A percentile compares a stretch with the other conserved stretches of the same genome.
Conservation (phyloP, 495 filamentous ascomycete species). For the Neurospora tetraspora region DNA sequence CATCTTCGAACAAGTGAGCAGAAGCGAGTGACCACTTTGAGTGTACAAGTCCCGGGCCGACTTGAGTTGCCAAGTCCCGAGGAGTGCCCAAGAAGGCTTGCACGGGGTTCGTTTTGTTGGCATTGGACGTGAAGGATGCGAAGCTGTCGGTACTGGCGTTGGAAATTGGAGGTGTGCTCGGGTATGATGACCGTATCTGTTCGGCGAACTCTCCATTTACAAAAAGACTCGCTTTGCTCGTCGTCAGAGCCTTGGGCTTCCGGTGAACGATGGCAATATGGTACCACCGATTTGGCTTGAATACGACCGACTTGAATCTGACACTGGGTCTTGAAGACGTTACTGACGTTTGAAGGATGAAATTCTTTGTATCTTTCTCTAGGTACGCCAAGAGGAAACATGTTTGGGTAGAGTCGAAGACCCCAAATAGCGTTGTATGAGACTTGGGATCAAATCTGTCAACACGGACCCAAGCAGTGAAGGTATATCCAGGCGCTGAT, state of each 20-base stretch:
- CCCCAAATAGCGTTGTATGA: conserved; percentile 93
- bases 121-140: conserved; percentile 46
- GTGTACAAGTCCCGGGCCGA: conserved; percentile 64
- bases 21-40: conserved; percentile 84
- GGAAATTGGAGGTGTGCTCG: conserved; percentile 52
- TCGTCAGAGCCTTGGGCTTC: conserved; percentile 59
- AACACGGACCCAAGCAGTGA: conserved; percentile 78
- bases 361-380: conserved; percentile 87
- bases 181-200: conserved; percentile 82
- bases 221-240: conserved; percentile 79
- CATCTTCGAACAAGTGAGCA: conserved; percentile 79
- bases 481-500: conserved; percentile 71
- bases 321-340: conserved; percentile 79
- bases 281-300: conserved; percentile 74
- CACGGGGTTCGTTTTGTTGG: conserved; percentile 51
- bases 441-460: conserved; percentile 74
- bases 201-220: conserved; percentile 91
- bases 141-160: conserved; percentile 51
- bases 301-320: conserved; percentile 74
- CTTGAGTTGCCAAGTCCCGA: conserved; percentile 71
- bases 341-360: conserved; percentile 94
- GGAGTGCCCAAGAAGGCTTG: conserved; percentile 93
- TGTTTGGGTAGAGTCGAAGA: conserved; percentile 83
- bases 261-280: conserved; percentile 82
- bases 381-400: conserved; percentile 93